A percentile compares a stretch with the other conserved stretches of the same genome.
phyloP scores from a whole-genome alignment of 345 rosid species.

The Populus deltoides region DNA sequence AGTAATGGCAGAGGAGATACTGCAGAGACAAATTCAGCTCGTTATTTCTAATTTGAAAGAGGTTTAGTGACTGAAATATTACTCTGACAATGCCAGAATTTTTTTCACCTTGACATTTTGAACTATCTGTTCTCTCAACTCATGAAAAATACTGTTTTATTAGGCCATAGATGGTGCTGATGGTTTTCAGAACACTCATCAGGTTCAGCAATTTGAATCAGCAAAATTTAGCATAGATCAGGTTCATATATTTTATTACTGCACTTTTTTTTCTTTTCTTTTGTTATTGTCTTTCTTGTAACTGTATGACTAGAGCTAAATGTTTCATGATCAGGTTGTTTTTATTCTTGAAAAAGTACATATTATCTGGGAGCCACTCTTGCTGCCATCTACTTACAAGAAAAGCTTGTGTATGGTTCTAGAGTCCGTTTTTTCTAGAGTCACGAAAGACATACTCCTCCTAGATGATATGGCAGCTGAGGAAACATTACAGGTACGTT shows the following conservation, averaged over 20 bases:
- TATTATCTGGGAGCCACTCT: conserved; percentile 89
- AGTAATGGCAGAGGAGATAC: conserved; percentile 75
- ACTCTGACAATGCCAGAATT: neutral
- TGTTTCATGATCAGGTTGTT: conserved; percentile 51
- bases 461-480: conserved; percentile 98
- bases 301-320: conserved; percentile 7
- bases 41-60: conserved; percentile 66
- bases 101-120: neutral
- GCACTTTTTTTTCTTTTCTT: neutral
- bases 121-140: neutral
- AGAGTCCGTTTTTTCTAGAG: conserved; percentile 77
- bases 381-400: conserved; percentile 71
- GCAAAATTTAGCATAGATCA: conserved; percentile 87
- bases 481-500: conserved; percentile 79
- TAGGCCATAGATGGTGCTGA: conserved; percentile 90
- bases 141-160: conserved; percentile 13
- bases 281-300: conserved; percentile 8
- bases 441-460: conserved; percentile 67
- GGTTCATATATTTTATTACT: conserved; percentile 39
- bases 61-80: conserved; percentile 40
- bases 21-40: conserved; percentile 74
- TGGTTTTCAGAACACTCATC: conserved; percentile 94
- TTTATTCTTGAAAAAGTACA: conserved; percentile 90
- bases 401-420: conserved; percentile 77
- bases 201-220: conserved; percentile 72